phyloP scores from a whole-genome alignment of 164 flowering plant species.

The Annona cherimola region DNA sequence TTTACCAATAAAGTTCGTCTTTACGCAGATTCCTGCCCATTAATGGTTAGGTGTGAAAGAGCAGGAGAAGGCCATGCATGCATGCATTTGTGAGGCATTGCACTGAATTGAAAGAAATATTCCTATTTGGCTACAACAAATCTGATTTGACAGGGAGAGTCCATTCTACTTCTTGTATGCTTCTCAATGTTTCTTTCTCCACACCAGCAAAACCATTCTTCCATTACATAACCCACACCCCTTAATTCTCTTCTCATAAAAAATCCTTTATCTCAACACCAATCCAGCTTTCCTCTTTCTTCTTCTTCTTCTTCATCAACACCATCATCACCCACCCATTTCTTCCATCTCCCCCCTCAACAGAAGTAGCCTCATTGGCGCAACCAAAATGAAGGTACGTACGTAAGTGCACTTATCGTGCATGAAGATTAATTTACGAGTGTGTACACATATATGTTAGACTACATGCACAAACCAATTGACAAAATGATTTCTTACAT shows the following conservation, averaged over 20 bases:
- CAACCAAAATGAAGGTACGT: slow-evolving; percentile 40
- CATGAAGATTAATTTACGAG: not conserved
- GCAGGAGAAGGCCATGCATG: too few relatives aligned
- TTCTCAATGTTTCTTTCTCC: slow-evolving; percentile 33
- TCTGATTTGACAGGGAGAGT: slow-evolving; percentile 16
- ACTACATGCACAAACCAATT: not conserved
- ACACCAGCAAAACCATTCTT: not conserved
- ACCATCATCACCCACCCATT: not conserved
- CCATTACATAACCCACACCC: not conserved
- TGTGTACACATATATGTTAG: not conserved
- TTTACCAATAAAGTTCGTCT: too few relatives aligned
- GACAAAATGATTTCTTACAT: not conserved
- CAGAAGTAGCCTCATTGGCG: not conserved
- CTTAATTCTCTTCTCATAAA: not conserved
- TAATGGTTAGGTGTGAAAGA: too few relatives aligned
- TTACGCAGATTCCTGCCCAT: too few relatives aligned
- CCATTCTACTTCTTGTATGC: slow-evolving; percentile 28
- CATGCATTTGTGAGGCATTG: too few relatives aligned
- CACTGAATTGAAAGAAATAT: too few relatives aligned
- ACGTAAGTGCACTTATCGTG: not conserved
- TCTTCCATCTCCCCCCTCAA: not conserved
- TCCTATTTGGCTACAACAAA: slow-evolving; percentile 15
- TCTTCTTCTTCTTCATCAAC: not conserved
- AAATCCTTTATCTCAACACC: not conserved
- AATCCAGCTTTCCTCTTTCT: not conserved